Evolutionary conservation across 2,329 filamentous ascomycete species (phyloP), one percentile per base, ranked within the genome.

Genomic region (Colletotrichum coccodes): DNA sequence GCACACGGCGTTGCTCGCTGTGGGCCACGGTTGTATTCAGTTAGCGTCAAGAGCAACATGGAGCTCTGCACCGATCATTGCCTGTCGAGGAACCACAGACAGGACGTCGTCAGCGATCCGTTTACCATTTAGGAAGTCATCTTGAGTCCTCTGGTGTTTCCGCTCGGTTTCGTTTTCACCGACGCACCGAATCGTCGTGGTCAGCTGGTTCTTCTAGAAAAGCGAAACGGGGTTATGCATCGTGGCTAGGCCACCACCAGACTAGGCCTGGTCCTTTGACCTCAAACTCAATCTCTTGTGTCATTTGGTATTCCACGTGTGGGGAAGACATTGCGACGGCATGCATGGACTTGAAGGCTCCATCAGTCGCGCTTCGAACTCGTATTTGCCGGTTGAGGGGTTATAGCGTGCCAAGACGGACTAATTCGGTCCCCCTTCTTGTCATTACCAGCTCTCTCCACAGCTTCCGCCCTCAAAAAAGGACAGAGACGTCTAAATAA

Each of bases 311-410:
- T 4, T 34, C 23, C 1, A 7, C 4, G 5, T 7, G 49, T 14
- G 8, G 4, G 14, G 3, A 23, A 42, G 11, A 23, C 5, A 11
- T 32, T 23, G 11, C 11, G 36, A 11, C 9, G 26, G 26, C 12
- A 30, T 57, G 18, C 7, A n/a, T 11, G 23, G 1, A 44, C 30
- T 23, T n/a, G 21, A 47, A 34, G 40, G 14, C 26, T 26, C 28
- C 38, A 21, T 18, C 18, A 21, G 28, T 34, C 40, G 30, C n/a
- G 28, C n/a, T 56, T 36, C 38, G 32, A 42, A 34, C 34, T 68
- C 61, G 61, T 54, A 56, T 68, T 34, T 68, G 47, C 49, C 65
- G 54, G 58, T 14, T 49, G 54, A 49, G 61, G 61, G 64, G 42
- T 26, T 44, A 18, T 34, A 26, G 54, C n/a, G 49, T 44, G 66